phyloP scores from a whole-genome alignment of 2,329 filamentous ascomycete species.

The Neopestalotiopsis sp. region DNA sequence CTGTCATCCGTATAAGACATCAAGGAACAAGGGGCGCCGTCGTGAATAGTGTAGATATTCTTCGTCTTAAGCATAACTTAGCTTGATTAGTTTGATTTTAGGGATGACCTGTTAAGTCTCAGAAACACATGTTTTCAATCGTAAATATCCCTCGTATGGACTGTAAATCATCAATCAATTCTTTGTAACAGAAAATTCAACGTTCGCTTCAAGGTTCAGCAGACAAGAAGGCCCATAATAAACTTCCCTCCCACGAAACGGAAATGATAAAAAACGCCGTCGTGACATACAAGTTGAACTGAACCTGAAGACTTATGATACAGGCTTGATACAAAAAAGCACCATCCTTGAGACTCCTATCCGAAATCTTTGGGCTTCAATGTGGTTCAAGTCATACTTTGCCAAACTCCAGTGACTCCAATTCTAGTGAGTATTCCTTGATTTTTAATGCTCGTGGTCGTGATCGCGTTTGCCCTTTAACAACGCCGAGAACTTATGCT shows the following conservation, averaged over 20 bases:
- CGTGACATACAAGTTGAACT: not conserved
- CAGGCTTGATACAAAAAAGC: not conserved
- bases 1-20: no score
- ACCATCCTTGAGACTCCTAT: not conserved
- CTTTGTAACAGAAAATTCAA: not conserved
- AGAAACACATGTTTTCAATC: not conserved
- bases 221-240: not conserved
- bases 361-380: not conserved
- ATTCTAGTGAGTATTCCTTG: not conserved
- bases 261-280: not conserved
- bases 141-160: not conserved
- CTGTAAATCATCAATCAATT: not conserved
- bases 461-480: not conserved
- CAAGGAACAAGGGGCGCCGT: no score
- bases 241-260: not conserved
- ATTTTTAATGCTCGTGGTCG: constrained; percentile 1
- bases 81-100: no score
- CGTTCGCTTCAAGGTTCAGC: not conserved
- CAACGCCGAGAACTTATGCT: constrained; percentile 12
- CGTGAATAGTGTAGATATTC: no score
- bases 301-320: not conserved
- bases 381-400: not conserved
- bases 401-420: constrained; percentile 8
- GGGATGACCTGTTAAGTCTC: not conserved
- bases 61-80: no score